Conservation (phyloP, 257 asterid species). For the Solanum ossicruentum region DNA sequence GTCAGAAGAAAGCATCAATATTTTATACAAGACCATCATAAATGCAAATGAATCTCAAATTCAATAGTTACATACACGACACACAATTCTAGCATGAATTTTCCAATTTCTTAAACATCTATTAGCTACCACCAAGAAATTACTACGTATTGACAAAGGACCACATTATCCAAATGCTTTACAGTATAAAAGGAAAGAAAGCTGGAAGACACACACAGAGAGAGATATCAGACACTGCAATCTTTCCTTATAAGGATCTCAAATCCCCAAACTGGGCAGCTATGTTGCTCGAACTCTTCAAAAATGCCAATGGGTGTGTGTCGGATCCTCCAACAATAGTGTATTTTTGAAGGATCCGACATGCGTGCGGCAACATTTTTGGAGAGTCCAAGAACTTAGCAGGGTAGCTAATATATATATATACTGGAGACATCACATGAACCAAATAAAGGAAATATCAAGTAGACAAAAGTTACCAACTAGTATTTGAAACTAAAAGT, state of each 20-base stretch:
- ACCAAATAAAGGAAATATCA: neutral
- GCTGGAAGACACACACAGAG: neutral
- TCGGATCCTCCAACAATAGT: too few species aligned
- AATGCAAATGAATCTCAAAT: neutral
- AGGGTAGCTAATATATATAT: neutral
- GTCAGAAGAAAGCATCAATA: neutral
- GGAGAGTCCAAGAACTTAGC: too few species aligned
- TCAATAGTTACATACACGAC: neutral
- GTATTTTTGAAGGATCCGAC: too few species aligned
- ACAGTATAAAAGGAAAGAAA: neutral
- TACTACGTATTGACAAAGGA: neutral
- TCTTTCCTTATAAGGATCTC: neutral
- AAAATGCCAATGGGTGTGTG: too few species aligned
- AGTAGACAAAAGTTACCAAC: neutral
- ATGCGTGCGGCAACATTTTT: too few species aligned
- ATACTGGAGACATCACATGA: neutral
- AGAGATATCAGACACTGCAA: neutral
- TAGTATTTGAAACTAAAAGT: neutral
- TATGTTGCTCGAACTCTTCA: neutral
- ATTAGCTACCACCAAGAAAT: neutral
- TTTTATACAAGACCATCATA: neutral
- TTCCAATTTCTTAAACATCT: neutral
- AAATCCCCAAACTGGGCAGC: neutral
- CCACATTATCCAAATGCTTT: neutral
- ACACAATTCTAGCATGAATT: neutral